Conservation (phyloP, 371 early-diverging fungal genomes). For the Nematocida sp. region DNA sequence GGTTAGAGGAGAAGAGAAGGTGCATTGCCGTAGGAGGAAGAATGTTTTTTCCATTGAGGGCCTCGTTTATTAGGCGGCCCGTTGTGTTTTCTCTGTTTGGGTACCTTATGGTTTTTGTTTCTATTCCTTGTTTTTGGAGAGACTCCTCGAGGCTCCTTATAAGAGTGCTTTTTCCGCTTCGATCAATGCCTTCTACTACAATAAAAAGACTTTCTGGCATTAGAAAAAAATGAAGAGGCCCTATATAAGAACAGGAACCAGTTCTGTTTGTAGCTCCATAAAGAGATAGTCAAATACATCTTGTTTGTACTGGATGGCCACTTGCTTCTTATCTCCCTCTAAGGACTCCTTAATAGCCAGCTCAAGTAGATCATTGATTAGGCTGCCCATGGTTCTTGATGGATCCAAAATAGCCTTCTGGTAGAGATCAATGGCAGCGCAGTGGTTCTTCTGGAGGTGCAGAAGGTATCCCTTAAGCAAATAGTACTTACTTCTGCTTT, state of each 20-base stretch:
- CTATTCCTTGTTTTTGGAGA: constrained; percentile 61
- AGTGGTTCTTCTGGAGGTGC: constrained; percentile 33
- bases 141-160: constrained; percentile 70
- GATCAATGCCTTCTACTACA: constrained; percentile 81
- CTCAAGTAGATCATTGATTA: constrained; percentile 49
- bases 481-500: constrained; percentile 41
- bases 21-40: constrained; percentile 81
- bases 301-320: constrained; percentile 29
- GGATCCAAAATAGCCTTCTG: constrained; percentile 45
- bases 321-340: constrained; percentile 13
- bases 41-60: constrained; percentile 71
- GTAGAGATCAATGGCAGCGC: constrained; percentile 47
- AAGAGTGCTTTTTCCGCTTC: constrained; percentile 88
- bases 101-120: constrained; percentile 44
- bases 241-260: constrained; percentile 1
- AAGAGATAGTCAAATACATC: constrained; percentile 53
- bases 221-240: background rate
- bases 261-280: constrained; percentile 38
- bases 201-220: constrained; percentile 60
- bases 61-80: constrained; percentile 81
- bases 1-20: constrained; percentile 87
- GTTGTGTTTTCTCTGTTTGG: constrained; percentile 79
- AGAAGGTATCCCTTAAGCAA: constrained; percentile 32
- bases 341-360: constrained; percentile 53
- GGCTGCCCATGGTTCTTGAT: constrained; percentile 6